These are phyloP conservation scores for Hericium rajendrae DNA, from an alignment of 768 basidiomycete species.

Conservation along the genomic window DNA sequence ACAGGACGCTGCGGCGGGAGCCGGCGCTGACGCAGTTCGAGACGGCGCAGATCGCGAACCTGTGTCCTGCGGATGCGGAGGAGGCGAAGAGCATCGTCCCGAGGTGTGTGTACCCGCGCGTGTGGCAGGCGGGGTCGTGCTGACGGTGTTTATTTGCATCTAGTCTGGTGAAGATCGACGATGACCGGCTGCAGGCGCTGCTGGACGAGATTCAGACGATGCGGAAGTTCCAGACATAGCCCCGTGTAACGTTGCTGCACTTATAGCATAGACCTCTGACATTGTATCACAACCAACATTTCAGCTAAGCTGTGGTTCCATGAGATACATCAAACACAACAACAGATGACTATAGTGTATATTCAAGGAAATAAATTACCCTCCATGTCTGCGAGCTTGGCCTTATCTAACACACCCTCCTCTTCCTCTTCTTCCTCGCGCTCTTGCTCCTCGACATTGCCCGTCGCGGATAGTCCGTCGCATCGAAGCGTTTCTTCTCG, in stretches of 20 bases:
- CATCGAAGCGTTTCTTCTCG: constrained; percentile 61
- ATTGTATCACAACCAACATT: background rate
- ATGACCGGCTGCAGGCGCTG: constrained; percentile 72
- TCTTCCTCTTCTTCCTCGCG: constrained; percentile 37
- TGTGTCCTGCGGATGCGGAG: constrained; percentile 80
- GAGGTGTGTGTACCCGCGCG: constrained; percentile 38
- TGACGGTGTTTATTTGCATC: background rate
- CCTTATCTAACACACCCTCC: constrained; percentile 25
- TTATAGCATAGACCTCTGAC: background rate
- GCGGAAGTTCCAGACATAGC: constrained; percentile 76
- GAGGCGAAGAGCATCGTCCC: constrained; percentile 90
- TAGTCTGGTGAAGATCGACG: constrained; percentile 82
- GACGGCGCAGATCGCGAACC: constrained; percentile 85
- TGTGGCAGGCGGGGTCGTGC: background rate
- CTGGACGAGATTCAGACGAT: constrained; percentile 86
- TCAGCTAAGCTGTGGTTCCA: background rate
- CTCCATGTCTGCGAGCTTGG: constrained; percentile 34
- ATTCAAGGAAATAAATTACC: constrained; percentile 14
- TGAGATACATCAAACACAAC: background rate
- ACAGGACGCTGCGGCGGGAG: constrained; percentile 70
- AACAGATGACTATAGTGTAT: background rate
- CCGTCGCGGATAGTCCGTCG: constrained; percentile 30
- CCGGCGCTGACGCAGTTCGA: constrained; percentile 81
- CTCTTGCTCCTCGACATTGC: constrained; percentile 18
- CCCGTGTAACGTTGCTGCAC: background rate